These are phyloP conservation scores for Saccharomyces hybrid DNA, from an alignment of 1,139 yeast species.

Conservation along the genomic window DNA sequence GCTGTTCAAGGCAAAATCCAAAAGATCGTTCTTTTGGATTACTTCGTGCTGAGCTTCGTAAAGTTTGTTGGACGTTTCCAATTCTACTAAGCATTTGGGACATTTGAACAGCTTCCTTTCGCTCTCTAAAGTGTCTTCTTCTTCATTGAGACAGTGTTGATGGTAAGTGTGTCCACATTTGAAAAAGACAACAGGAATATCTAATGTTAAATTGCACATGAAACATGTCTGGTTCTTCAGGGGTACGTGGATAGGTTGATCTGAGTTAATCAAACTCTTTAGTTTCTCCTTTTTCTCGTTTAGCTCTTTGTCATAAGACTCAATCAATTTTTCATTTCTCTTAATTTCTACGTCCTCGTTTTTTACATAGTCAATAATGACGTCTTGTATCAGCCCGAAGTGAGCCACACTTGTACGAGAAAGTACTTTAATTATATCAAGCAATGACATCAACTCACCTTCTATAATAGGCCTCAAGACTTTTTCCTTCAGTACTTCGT, in stretches of 20 bases:
- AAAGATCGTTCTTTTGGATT: slow-evolving; percentile 55
- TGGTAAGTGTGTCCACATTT: slow-evolving; percentile 85
- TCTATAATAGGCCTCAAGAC: slow-evolving; percentile 50
- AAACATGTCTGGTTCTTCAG: slow-evolving; percentile 67
- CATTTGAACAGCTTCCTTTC: slow-evolving; percentile 38
- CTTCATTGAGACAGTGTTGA: slow-evolving; percentile 64
- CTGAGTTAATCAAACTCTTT: slow-evolving; percentile 38
- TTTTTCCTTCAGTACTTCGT: slow-evolving; percentile 37
- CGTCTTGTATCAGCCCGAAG: slow-evolving; percentile 65
- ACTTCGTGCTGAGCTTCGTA: slow-evolving; percentile 54
- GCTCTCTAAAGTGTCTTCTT: slow-evolving; percentile 14
- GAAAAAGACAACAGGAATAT: slow-evolving; percentile 77
- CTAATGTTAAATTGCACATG: slow-evolving; percentile 61
- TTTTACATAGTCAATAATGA: slow-evolving; percentile 55
- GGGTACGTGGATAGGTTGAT: slow-evolving; percentile 44
- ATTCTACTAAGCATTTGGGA: slow-evolving; percentile 64
- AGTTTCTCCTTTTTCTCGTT: slow-evolving; percentile 47
- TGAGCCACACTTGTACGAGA: slow-evolving; percentile 60
- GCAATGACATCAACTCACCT: slow-evolving; percentile 57
- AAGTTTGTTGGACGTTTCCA: slow-evolving; percentile 56
- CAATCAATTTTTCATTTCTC: slow-evolving; percentile 59
- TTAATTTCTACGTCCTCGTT: slow-evolving; percentile 57
- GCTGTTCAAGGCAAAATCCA: slow-evolving; percentile 51
- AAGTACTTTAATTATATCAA: slow-evolving; percentile 67
- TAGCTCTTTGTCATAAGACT: slow-evolving; percentile 65